Percentiles rank a stretch among this genome's conserved stretches.
Conservation (phyloP, 768 basidiomycete genomes). For the Leccinum fibrillosum region DNA sequence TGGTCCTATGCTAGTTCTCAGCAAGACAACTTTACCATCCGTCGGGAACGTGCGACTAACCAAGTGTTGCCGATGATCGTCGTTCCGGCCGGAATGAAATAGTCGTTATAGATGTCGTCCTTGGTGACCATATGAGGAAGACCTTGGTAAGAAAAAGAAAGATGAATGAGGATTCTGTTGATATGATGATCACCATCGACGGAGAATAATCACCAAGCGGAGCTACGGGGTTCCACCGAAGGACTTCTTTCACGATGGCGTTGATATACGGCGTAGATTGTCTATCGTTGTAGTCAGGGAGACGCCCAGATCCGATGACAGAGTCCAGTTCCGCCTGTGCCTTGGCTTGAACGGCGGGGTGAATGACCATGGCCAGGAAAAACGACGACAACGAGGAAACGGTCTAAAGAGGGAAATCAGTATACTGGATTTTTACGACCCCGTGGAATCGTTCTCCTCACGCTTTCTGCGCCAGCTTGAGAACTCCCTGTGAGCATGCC, state of each 20-base stretch:
- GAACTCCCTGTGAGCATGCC: constrained; percentile 2
- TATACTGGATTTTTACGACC: neutral
- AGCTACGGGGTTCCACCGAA: constrained; percentile 33
- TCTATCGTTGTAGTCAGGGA: constrained; percentile 32
- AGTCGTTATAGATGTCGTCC: constrained; percentile 30
- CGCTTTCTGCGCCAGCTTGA: constrained; percentile 41
- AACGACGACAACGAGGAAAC: constrained; percentile 31
- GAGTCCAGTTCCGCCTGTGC: constrained; percentile 29
- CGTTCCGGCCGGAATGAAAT: constrained; percentile 37
- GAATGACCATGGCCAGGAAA: constrained; percentile 30
- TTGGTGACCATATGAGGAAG: constrained; percentile 33
- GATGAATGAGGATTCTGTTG: constrained; percentile 7
- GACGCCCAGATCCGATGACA: constrained; percentile 26
- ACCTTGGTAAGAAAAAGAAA: constrained; percentile 10
- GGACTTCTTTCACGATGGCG: constrained; percentile 30
- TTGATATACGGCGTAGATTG: constrained; percentile 24
- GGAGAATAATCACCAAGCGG: constrained; percentile 29
- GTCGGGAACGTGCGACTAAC: constrained; percentile 23
- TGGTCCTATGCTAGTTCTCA: constrained; percentile 30
- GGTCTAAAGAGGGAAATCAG: constrained; percentile 16
- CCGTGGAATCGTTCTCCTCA: neutral
- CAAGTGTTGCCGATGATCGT: constrained; percentile 61
- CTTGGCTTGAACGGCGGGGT: constrained; percentile 28
- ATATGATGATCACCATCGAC: constrained; percentile 1
- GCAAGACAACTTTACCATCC: neutral